Evolutionary conservation across 768 basidiomycete species (phyloP).

Genomic region (Lentinula boryana): DNA sequence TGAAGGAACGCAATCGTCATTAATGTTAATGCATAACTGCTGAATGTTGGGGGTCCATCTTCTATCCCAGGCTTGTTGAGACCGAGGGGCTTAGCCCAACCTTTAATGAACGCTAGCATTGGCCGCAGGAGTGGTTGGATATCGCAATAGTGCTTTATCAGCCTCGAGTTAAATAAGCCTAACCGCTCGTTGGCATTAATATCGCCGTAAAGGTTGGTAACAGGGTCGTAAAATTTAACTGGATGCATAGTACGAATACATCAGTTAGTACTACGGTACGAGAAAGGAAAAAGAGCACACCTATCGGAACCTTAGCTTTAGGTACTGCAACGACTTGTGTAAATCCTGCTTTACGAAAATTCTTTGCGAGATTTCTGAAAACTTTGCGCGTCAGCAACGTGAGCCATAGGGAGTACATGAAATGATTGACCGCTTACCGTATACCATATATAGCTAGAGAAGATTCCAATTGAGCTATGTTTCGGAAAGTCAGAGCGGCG

Average conservation of each 20-base stretch:
- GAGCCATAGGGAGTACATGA: constrained; percentile 1
- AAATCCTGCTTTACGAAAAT: constrained; percentile 29
- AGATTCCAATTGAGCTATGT: background rate
- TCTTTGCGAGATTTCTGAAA: constrained; percentile 22
- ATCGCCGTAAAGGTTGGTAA: constrained; percentile 38
- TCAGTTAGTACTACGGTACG: background rate
- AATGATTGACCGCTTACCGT: background rate
- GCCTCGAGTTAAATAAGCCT: constrained; percentile 42
- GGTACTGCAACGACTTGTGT: constrained; percentile 21
- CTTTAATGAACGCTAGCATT: constrained; percentile 44
- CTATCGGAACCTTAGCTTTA: constrained; percentile 36
- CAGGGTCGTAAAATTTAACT: constrained; percentile 51
- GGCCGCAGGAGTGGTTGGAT: constrained; percentile 36
- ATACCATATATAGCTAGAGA: background rate
- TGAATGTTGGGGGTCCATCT: constrained; percentile 34
- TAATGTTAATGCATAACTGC: constrained; percentile 54
- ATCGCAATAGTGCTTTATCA: constrained; percentile 48
- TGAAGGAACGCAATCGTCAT: constrained; percentile 61
- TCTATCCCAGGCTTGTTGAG: constrained; percentile 38
- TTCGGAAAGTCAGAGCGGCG: background rate
- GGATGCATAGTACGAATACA: constrained; percentile 6
- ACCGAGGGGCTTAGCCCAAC: constrained; percentile 51
- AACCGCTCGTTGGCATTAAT: constrained; percentile 61
- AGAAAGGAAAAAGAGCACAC: constrained; percentile 14
- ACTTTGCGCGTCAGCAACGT: background rate